These are phyloP conservation scores for Lecanosticta acicola DNA, from an alignment of 2,329 filamentous ascomycete genomes.

Conservation along the genomic window DNA sequence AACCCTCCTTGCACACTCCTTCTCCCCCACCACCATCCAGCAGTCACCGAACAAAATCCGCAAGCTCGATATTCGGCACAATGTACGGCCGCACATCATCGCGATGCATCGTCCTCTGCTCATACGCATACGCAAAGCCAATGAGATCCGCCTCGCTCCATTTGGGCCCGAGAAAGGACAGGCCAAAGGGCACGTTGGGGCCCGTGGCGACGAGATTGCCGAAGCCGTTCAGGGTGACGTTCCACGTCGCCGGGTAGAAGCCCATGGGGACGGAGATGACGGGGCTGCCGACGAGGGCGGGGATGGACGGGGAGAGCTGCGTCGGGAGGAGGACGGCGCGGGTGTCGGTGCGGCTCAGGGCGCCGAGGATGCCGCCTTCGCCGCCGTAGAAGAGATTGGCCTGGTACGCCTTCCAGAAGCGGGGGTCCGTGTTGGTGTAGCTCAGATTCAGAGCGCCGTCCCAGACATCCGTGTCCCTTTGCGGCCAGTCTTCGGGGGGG, in stretches of 20 bases:
- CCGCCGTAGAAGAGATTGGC: slow-evolving; percentile 50
- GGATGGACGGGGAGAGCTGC: slow-evolving; percentile 41
- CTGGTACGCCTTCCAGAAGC: slow-evolving; percentile 55
- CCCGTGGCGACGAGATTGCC: slow-evolving; percentile 50
- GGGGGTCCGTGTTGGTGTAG: slow-evolving; percentile 52
- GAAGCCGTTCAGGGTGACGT: slow-evolving; percentile 41
- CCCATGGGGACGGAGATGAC: slow-evolving; percentile 61
- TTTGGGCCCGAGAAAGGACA: slow-evolving; percentile 56
- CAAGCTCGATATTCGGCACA: slow-evolving; percentile 45
- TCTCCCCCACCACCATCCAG: background rate
- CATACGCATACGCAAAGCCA: slow-evolving; percentile 62
- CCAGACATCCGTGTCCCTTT: slow-evolving; percentile 55
- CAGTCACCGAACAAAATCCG: slow-evolving; percentile 35
- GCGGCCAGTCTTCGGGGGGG: slow-evolving; percentile 54
- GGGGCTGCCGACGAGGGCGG: slow-evolving; percentile 55
- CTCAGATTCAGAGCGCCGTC: slow-evolving; percentile 48
- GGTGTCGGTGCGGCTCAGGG: slow-evolving; percentile 51
- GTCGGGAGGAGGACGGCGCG: slow-evolving; percentile 60
- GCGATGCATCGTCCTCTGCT: slow-evolving; percentile 53
- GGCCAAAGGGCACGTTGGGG: slow-evolving; percentile 56
- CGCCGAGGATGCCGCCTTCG: slow-evolving; percentile 56
- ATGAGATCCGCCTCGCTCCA: slow-evolving; percentile 60
- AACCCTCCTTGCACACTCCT: background rate
- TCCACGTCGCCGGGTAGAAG: slow-evolving; percentile 46
- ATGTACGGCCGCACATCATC: slow-evolving; percentile 46